Evolutionary conservation across 2,329 filamentous ascomycete genomes (phyloP), one percentile per base, ranked within the genome.

Genomic region (Helotiales sp.): DNA sequence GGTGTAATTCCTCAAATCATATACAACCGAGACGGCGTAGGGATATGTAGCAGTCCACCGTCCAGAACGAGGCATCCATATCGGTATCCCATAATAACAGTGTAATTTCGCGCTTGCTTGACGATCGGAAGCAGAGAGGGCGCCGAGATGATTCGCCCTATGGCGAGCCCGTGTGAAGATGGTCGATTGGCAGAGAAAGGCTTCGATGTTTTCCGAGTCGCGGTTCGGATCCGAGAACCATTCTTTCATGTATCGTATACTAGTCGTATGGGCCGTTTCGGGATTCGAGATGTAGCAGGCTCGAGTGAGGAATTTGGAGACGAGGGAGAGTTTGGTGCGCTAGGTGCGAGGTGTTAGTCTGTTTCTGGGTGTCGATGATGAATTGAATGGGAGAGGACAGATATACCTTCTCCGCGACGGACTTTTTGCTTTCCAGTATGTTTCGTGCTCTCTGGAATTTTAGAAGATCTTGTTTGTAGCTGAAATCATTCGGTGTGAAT

Each of bases 31-130:
- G 54, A 84, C 81, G 1, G 90, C 89, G 63, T 80, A 86, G 1
- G 84, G 82, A 68, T 84, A 85, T 29, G 73, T 75, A 34, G 65
- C 67, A 15, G 48, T 46, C 42, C 56, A 64, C 25, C 50, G 49
- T 10, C 52, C 56, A n/a, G 63, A 59, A 7, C 58, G 62, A 1
- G 65, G 61, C 0, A 65, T 60, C 2, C 77, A 74, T 5, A 85
- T 74, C 0, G 86, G 82, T n/a, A 82, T 79, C 17, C 89, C 89
- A 61, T 84, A 87, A 27, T 90, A 75, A 62, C 83, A 84, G 69
- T 91, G 88, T 24, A 93, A 74, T 68, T 87, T 88, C 24, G 89
- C 89, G 61, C 84, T 87, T 63, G 82, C 76, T 73, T 91, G 89
- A 29, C 82, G 81, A 6, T 52, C 33, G 7, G 55, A 50, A 19